These are phyloP conservation scores for Sporobolomyces roseus DNA, from an alignment of 768 basidiomycete genomes.

Conservation along the genomic window DNA sequence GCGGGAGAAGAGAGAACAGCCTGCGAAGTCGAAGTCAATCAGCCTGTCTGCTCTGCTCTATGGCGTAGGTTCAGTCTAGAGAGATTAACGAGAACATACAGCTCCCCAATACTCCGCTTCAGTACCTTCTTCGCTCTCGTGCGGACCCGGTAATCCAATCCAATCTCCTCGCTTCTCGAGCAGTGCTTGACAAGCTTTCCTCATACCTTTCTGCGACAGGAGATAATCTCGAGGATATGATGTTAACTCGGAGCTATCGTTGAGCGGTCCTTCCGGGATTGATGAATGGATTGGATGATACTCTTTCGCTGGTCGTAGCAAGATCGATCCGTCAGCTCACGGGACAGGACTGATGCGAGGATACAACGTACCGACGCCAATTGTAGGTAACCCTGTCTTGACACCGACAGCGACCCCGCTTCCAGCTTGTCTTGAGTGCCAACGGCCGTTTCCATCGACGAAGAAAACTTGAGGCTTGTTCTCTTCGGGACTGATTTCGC, in stretches of 20 bases:
- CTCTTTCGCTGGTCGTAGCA: slow-evolving; percentile 33
- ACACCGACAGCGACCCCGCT: slow-evolving; percentile 45
- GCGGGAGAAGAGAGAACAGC: slow-evolving; percentile 39
- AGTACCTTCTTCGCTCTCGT: too few species aligned
- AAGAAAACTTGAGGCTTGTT: slow-evolving; percentile 45
- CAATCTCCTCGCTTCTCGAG: slow-evolving; percentile 35
- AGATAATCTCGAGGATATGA: slow-evolving; percentile 13
- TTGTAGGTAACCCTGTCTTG: slow-evolving; percentile 42
- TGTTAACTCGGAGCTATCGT: not conserved
- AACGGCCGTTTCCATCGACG: slow-evolving; percentile 47
- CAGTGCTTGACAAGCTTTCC: slow-evolving; percentile 9
- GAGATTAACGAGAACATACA: not conserved
- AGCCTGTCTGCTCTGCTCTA: not conserved
- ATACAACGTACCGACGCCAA: slow-evolving; percentile 34
- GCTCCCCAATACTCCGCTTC: not conserved
- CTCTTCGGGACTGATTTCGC: slow-evolving; percentile 26
- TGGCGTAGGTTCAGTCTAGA: too few species aligned
- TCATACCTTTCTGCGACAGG: slow-evolving; percentile 40
- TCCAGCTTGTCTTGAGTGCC: slow-evolving; percentile 46
- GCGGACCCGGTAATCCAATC: slow-evolving; percentile 14
- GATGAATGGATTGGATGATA: slow-evolving; percentile 32
- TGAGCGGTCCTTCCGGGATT: not conserved
- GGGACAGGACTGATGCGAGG: too few species aligned
- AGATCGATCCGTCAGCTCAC: not conserved
- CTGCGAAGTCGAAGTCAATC: slow-evolving; percentile 18